A percentile compares a stretch with the other conserved stretches of the same genome.
These are phyloP conservation scores for Aphanomyces stellatus DNA, from an alignment of 352 stramenopile species.

Conservation along the genomic window DNA sequence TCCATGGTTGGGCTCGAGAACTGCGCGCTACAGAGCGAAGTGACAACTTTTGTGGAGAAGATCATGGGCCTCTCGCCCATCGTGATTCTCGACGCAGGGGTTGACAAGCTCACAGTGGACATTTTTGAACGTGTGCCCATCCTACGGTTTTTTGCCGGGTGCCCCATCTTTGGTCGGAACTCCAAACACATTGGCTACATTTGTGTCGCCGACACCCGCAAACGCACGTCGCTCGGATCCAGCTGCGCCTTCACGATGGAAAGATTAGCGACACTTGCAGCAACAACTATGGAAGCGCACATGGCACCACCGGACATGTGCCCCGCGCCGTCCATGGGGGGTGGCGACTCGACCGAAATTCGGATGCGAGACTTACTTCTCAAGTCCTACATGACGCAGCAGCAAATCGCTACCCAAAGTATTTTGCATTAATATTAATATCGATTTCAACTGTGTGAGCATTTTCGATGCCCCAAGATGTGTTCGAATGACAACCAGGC, in stretches of 20 bases:
- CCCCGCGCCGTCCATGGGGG: constrained; percentile 22
- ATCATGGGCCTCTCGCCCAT: constrained; percentile 69
- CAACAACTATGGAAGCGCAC: constrained; percentile 70
- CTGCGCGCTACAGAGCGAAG: constrained; percentile 40
- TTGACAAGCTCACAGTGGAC: constrained; percentile 54
- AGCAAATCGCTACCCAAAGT: constrained; percentile 47
- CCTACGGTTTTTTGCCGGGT: constrained; percentile 72
- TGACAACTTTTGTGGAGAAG: constrained; percentile 59
- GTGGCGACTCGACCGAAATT: constrained; percentile 29
- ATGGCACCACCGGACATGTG: constrained; percentile 23
- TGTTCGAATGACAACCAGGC: no score
- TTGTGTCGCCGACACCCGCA: constrained; percentile 63
- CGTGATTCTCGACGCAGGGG: constrained; percentile 61
- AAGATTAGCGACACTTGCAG: constrained; percentile 55
- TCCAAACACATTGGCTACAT: constrained; percentile 67
- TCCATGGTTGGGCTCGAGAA: constrained; percentile 43
- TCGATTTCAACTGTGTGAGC: background rate
- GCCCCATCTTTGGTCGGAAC: constrained; percentile 61
- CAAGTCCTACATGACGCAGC: constrained; percentile 74
- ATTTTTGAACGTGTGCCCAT: constrained; percentile 40
- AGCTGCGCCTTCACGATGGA: constrained; percentile 78
- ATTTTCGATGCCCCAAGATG: background rate
- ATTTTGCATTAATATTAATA: background rate
- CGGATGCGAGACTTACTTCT: constrained; percentile 67
- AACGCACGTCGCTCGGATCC: constrained; percentile 61